Evolutionary conservation across 768 basidiomycete species (phyloP).

Genomic region (Termitomyces eurrhizus): DNA sequence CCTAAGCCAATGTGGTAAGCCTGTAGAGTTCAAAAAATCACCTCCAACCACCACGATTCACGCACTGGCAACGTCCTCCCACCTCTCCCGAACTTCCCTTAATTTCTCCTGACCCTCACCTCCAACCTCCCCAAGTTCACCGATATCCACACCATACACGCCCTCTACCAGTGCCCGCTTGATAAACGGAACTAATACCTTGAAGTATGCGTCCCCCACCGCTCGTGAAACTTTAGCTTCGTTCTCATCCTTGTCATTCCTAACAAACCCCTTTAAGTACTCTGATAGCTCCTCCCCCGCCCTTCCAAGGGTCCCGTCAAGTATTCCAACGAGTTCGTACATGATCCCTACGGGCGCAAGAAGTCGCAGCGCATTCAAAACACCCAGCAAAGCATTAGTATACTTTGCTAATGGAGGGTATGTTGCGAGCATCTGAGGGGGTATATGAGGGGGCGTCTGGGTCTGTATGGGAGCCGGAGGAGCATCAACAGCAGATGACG

Average conservation of each 20-base stretch:
- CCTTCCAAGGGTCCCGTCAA: constrained; percentile 49
- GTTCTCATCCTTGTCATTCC: constrained; percentile 16
- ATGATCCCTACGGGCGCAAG: constrained; percentile 69
- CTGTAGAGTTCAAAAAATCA: not conserved
- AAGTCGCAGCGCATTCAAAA: constrained; percentile 78
- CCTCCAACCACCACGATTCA: not conserved
- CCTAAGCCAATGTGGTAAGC: not conserved
- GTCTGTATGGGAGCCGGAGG: constrained; percentile 16
- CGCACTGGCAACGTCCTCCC: constrained; percentile 23
- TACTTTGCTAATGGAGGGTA: constrained; percentile 74
- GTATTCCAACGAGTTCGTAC: constrained; percentile 38
- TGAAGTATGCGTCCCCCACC: constrained; percentile 54
- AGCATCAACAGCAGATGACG: constrained; percentile 26
- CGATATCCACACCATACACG: constrained; percentile 50
- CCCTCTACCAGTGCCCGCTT: constrained; percentile 69
- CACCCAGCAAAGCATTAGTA: constrained; percentile 67
- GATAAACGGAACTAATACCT: constrained; percentile 67
- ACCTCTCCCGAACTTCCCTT: constrained; percentile 25
- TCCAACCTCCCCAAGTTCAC: constrained; percentile 20
- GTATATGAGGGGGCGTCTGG: constrained; percentile 49
- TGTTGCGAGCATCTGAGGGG: constrained; percentile 66
- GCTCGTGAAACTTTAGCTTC: constrained; percentile 35
- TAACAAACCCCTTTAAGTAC: constrained; percentile 32
- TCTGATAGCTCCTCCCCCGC: constrained; percentile 42
- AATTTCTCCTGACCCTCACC: constrained; percentile 20